A percentile compares a stretch with the other conserved stretches of the same genome.
Evolutionary conservation across 2,329 filamentous ascomycete species (phyloP).

Genomic region (Colletotrichum lentis): DNA sequence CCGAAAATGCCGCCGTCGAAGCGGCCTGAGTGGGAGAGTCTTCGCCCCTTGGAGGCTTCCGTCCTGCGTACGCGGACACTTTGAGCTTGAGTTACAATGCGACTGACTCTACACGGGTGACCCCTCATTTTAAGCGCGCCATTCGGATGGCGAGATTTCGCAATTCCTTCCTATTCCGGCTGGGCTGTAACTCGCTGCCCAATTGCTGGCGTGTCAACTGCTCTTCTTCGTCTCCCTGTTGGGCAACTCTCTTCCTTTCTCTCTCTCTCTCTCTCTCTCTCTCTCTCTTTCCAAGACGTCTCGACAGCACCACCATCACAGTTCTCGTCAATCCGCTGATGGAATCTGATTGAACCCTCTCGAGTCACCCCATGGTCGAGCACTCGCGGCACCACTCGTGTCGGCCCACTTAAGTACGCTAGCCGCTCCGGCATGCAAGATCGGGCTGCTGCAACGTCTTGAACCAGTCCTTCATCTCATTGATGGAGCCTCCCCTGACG

Average conservation of each 20-base stretch:
- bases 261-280: background rate
- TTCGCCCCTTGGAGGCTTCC: background rate
- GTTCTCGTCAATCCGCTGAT: background rate
- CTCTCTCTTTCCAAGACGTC: background rate
- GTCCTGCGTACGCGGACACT: background rate
- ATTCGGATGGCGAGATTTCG: constrained; percentile 5
- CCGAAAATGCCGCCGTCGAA: background rate
- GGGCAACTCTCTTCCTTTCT: background rate
- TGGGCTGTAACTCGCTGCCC: background rate
- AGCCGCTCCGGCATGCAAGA: background rate
- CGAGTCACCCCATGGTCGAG: background rate
- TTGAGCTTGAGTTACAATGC: no score
- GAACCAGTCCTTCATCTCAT: constrained; percentile 27
- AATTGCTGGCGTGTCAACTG: background rate
- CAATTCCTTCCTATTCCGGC: constrained; percentile 7
- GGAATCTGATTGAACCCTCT: background rate
- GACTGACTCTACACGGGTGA: background rate
- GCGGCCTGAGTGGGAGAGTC: background rate
- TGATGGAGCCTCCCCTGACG: constrained; percentile 3
- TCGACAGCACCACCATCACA: constrained; percentile 14
- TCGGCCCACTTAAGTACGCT: background rate
- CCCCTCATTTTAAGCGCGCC: constrained; percentile 15
- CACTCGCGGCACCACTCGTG: background rate
- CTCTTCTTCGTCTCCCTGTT: background rate
- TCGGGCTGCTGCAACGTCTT: constrained; percentile 12